Evolutionary conservation across 140 eudicot species (phyloP).

Genomic region (Cichorium intybus): DNA sequence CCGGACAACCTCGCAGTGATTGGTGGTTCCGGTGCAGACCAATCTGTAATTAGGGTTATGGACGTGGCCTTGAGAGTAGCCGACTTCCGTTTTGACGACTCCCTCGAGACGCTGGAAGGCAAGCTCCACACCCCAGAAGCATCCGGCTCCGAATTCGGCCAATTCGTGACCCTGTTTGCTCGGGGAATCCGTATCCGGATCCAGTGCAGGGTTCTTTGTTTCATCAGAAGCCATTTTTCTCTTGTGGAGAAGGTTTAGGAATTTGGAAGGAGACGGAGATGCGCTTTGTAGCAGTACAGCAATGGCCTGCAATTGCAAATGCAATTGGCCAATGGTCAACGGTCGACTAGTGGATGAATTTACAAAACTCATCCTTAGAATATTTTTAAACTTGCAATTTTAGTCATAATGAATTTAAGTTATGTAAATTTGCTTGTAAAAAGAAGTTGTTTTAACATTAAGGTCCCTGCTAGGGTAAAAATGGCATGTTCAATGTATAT

Average conservation of each 20-base stretch:
- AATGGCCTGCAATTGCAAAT: background rate
- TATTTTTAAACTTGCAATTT: background rate
- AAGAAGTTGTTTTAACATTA: background rate
- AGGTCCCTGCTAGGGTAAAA: too few relatives aligned
- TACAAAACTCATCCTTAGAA: background rate
- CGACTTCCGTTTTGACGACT: constrained; percentile 85
- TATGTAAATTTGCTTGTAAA: background rate
- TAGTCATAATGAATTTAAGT: background rate
- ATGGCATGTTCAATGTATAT: too few relatives aligned
- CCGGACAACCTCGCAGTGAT: constrained; percentile 78
- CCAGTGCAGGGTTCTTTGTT: constrained; percentile 54
- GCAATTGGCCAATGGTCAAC: background rate
- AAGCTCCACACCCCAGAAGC: constrained; percentile 95
- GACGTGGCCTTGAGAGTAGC: constrained; percentile 78
- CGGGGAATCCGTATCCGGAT: constrained; percentile 64
- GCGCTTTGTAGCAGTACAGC: background rate
- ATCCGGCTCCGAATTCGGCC: constrained; percentile 94
- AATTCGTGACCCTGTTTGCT: constrained; percentile 52
- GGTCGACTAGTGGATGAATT: background rate
- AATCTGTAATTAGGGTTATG: constrained; percentile 62
- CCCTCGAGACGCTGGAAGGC: constrained; percentile 88
- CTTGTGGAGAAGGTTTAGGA: background rate
- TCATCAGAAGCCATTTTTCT: constrained; percentile 41
- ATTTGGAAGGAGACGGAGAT: background rate
- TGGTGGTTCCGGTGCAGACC: constrained; percentile 78